Evolutionary conservation across 257 asterid species (phyloP).

Genomic region (Fraxinus anomala): DNA sequence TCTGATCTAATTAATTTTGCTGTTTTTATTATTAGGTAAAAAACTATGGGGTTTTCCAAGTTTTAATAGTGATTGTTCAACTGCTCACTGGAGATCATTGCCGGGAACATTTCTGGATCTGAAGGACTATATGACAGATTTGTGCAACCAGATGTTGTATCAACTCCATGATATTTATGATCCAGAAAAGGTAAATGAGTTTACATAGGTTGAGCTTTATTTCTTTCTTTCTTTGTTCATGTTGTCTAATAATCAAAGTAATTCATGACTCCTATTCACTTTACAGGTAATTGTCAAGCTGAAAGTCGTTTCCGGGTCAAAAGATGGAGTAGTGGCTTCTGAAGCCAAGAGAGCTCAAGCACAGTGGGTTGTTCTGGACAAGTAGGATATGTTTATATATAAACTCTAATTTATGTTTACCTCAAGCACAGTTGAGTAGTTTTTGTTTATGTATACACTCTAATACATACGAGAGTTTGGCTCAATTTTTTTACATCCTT

Average conservation of each 20-base stretch:
- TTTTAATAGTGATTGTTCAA: conserved; percentile 59
- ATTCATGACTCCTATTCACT: background rate
- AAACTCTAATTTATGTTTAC: background rate
- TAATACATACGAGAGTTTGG: background rate
- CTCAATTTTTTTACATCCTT: conserved; percentile 4
- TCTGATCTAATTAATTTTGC: conserved; percentile 13
- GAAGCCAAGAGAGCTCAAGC: conserved; percentile 69
- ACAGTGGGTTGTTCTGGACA: conserved; percentile 84
- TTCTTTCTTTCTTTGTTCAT: conserved; percentile 5
- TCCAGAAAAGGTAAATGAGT: conserved; percentile 56
- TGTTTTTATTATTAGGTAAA: conserved; percentile 50
- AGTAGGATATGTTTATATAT: conserved; percentile 46
- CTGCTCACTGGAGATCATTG: conserved; percentile 52
- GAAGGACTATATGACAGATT: conserved; percentile 64
- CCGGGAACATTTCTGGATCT: conserved; percentile 60
- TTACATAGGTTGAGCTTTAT: background rate
- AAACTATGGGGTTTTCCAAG: conserved; percentile 58
- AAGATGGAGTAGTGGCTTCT: conserved; percentile 71
- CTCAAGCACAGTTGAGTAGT: conserved; percentile 79
- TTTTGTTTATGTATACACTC: conserved; percentile 4
- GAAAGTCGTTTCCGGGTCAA: conserved; percentile 62
- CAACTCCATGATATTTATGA: conserved; percentile 64
- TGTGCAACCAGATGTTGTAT: conserved; percentile 65
- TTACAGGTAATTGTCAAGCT: conserved; percentile 66
- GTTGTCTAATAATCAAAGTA: background rate